phyloP scores from a whole-genome alignment of 2,329 filamentous ascomycete species.

The Clonostachys solani region DNA sequence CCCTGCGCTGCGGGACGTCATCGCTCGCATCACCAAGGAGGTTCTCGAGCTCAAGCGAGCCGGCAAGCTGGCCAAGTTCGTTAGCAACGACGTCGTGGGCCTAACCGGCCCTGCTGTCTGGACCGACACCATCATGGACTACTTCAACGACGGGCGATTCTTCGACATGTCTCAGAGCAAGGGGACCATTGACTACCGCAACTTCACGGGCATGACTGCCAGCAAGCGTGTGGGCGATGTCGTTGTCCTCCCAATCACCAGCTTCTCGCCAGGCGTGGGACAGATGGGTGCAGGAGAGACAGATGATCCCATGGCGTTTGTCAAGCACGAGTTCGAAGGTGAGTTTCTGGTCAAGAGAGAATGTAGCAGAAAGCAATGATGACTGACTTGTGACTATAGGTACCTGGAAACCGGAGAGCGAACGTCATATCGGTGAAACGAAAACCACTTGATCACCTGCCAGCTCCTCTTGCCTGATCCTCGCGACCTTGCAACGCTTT shows the following conservation, averaged over 20 bases:
- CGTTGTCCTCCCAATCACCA: conserved; percentile 89
- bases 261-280: conserved; percentile 90
- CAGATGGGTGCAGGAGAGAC: conserved; percentile 89
- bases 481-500: too few species aligned
- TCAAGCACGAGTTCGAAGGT: conserved; percentile 97
- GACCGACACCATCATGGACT: conserved; percentile 89
- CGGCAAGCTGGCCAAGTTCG: conserved; percentile 56
- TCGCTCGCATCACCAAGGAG: conserved; percentile 79
- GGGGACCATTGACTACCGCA: conserved; percentile 74
- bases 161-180: conserved; percentile 73
- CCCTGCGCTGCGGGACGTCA: conserved; percentile 82
- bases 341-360: conserved; percentile 17
- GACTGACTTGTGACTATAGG: conserved; percentile 35
- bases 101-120: conserved; percentile 92
- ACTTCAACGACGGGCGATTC: conserved; percentile 87
- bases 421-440: conserved; percentile 61
- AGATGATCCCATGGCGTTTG: conserved; percentile 94
- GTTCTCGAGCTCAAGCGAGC: conserved; percentile 68
- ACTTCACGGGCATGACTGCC: conserved; percentile 83
- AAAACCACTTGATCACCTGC: too few species aligned
- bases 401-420: conserved; percentile 71
- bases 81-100: conserved; percentile 77
- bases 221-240: conserved; percentile 91
- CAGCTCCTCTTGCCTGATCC: too few species aligned
- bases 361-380: neutral